Evolutionary conservation across 495 filamentous ascomycete genomes (phyloP), one percentile per base, ranked within the genome.

Genomic region (Aspergillus egyptiacus): DNA sequence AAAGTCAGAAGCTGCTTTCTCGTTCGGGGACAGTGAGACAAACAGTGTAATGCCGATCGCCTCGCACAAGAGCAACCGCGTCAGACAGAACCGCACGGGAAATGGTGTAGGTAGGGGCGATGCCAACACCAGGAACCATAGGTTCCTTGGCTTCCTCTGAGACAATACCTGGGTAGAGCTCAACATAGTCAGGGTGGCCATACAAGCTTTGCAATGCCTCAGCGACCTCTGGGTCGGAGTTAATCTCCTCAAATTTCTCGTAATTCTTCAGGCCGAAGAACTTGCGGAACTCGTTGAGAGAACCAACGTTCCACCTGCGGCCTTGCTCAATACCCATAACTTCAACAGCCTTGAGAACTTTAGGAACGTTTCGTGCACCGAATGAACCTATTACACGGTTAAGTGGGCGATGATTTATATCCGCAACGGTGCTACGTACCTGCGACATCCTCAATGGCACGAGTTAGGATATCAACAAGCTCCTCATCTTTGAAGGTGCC

Each of bases 401-500:
- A 25, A 42, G 46, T 13, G 7, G 11, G 15, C 4, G 18, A 44
- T 8, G 0, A 1, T 17, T 20, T 2, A 19, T 5, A 0, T 35
- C 5, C 3, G 8, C 1, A 14, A 11, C 6, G 18, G n/a, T 6
- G 2, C 4, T n/a, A 52, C 66, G 37, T 59, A 69, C 76, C 70
- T 27, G 79, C 76, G 42, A 74, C 76, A 48, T 84, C 80, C 52
- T 85, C 82, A 33, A 83, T 71, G 35, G 78, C 75, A 33, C 70
- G 67, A 10, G 66, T 72, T 28, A 87, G 54, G 30, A 86, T 80
- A 34, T 76, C 64, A 2, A 82, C 82, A 23, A 87, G 69, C 13
- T 79, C 81, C 28, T 78, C 76, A 46, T 87, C 83, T 10, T 73
- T 70, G 64, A 81, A 80, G 9, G 54, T 78, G 15, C 83, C 83